A percentile compares a stretch with the other conserved stretches of the same genome.
Evolutionary conservation across 768 basidiomycete genomes (phyloP).

Genomic region (Rossbeevera mucosa): DNA sequence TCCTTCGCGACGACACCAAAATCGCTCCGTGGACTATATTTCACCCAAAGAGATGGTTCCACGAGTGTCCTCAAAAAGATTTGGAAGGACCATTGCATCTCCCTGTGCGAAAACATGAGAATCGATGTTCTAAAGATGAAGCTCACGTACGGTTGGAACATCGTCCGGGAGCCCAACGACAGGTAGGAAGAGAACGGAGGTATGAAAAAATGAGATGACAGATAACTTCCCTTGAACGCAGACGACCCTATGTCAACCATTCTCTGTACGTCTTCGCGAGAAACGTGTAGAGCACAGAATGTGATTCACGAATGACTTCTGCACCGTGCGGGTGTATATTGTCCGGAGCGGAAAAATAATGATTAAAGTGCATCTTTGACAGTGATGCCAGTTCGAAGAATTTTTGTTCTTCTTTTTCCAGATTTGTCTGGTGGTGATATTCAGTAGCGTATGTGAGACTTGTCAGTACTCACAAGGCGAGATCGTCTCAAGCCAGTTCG

Average conservation of each 20-base stretch:
- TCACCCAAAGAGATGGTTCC: background rate
- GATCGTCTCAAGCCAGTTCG: background rate
- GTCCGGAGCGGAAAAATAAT: no score
- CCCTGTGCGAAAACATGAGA: background rate
- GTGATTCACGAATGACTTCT: background rate
- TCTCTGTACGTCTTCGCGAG: background rate
- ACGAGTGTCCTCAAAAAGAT: background rate
- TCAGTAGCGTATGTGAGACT: background rate
- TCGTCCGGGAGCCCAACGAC: background rate
- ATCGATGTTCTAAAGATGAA: no score
- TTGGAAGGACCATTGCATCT: background rate
- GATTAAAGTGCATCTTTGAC: background rate
- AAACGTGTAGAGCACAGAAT: background rate
- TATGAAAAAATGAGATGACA: background rate
- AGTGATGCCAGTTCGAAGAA: background rate
- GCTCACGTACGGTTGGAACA: background rate
- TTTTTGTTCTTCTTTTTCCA: background rate
- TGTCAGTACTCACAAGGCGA: background rate
- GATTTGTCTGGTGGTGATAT: background rate
- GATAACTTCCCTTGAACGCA: background rate
- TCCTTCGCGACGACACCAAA: background rate
- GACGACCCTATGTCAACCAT: no score
- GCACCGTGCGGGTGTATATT: no score
- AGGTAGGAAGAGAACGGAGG: background rate
- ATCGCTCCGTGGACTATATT: background rate